A percentile compares a stretch with the other conserved stretches of the same genome.
Conservation (phyloP, 2,329 filamentous ascomycete genomes). For the Penicillium freii region DNA sequence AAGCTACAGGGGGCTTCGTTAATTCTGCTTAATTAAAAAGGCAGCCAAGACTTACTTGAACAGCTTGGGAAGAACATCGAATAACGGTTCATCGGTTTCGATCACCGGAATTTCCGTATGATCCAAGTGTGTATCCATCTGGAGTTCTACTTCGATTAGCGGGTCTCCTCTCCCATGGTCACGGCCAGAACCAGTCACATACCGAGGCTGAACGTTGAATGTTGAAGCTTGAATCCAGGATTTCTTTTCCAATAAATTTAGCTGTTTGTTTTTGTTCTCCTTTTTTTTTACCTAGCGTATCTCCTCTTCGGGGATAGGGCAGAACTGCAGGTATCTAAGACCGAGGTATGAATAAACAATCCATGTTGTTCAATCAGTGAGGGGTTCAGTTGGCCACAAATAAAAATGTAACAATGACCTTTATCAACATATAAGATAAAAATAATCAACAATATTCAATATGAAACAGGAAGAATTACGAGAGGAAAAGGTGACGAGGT, state of each 20-base stretch:
- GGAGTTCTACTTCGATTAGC: background rate
- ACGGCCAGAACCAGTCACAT: background rate
- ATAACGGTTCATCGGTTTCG: slow-evolving; percentile 40
- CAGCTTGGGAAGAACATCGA: slow-evolving; percentile 42
- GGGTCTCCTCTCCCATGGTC: background rate
- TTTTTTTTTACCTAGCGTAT: background rate
- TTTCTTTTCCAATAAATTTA: background rate
- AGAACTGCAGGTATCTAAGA: slow-evolving; percentile 4
- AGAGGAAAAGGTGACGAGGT: background rate
- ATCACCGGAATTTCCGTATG: slow-evolving; percentile 40
- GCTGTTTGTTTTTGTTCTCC: background rate
- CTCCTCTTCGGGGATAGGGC: background rate
- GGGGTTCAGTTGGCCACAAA: background rate
- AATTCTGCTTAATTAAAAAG: background rate
- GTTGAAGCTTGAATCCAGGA: background rate
- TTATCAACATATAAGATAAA: background rate
- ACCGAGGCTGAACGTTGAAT: background rate
- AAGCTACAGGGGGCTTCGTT: slow-evolving; percentile 31
- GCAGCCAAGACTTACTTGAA: slow-evolving; percentile 30
- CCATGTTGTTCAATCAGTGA: background rate
- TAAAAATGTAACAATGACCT: background rate
- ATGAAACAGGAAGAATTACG: background rate
- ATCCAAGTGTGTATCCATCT: slow-evolving; percentile 17
- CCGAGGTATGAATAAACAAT: background rate
- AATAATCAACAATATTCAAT: background rate